A percentile compares a stretch with the other conserved stretches of the same genome.
Evolutionary conservation across 2,329 filamentous ascomycete genomes (phyloP).

Genomic region (Epichloe uncinata): DNA sequence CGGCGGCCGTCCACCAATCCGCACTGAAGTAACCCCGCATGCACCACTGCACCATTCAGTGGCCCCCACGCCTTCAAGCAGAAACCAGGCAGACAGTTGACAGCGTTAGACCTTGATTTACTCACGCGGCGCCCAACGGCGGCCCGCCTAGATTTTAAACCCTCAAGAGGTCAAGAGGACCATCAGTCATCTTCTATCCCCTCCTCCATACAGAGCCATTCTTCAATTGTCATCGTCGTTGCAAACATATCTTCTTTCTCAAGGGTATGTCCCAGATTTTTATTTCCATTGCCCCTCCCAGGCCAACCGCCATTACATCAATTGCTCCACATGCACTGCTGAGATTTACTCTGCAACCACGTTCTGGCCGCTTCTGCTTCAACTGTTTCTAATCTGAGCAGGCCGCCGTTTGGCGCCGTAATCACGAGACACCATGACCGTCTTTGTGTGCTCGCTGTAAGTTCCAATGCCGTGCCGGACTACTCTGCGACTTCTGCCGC

Average conservation of each 20-base stretch:
- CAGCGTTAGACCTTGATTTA: not conserved
- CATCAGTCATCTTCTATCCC: not conserved
- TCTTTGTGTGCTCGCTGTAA: slow-evolving; percentile 28
- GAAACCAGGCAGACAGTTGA: no score
- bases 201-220: not conserved
- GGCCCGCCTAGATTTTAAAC: not conserved
- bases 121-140: not conserved
- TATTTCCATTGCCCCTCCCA: not conserved
- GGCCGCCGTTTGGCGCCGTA: not conserved
- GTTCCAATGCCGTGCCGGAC: slow-evolving; percentile 6
- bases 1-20: not conserved
- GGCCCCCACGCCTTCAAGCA: not conserved
- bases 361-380: not conserved
- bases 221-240: not conserved
- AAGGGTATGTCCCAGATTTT: not conserved
- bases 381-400: not conserved
- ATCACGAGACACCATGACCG: slow-evolving; percentile 22
- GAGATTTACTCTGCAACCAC: not conserved
- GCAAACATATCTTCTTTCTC: not conserved
- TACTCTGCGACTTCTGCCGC: not conserved
- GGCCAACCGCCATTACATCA: not conserved
- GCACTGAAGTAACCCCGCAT: not conserved
- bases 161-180: not conserved
- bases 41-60: not conserved
- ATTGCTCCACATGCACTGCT: not conserved